These are phyloP conservation scores for Monosporascus sp. DNA, from an alignment of 2,329 filamentous ascomycete genomes.

Conservation along the genomic window DNA sequence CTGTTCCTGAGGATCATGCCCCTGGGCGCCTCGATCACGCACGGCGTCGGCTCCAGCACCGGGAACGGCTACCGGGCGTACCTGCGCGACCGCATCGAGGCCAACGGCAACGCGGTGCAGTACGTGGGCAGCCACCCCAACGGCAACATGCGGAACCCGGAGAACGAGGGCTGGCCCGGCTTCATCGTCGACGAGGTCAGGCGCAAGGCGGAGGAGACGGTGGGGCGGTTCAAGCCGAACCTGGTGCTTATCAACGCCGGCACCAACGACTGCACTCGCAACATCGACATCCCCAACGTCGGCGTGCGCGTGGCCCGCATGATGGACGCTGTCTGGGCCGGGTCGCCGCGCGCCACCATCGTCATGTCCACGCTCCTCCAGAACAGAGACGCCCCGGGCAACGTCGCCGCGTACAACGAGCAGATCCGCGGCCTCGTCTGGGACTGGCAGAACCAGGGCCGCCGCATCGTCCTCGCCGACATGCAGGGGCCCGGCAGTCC, in stretches of 20 bases:
- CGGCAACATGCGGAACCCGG: conserved; percentile 23
- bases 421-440: conserved; percentile 14
- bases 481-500: conserved; percentile 19
- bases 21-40: conserved; percentile 19
- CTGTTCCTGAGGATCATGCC: conserved; percentile 21
- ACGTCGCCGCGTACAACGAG: conserved; percentile 13
- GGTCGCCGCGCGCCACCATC: conserved; percentile 17
- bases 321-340: conserved; percentile 16
- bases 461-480: conserved; percentile 15
- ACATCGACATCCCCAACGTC: conserved; percentile 13
- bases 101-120: conserved; percentile 17
- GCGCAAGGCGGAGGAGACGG: conserved; percentile 11
- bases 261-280: conserved; percentile 24
- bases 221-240: conserved; percentile 18
- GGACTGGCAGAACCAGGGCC: conserved; percentile 6
- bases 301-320: conserved; percentile 15
- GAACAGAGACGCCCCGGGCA: conserved; percentile 15
- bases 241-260: conserved; percentile 24
- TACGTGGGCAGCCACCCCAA: conserved; percentile 23
- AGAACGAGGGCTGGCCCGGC: conserved; percentile 22
- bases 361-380: conserved; percentile 21
- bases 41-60: conserved; percentile 17
- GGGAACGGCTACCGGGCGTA: conserved; percentile 18
- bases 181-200: conserved; percentile 21
- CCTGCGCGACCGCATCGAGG: conserved; percentile 23